Conservation (phyloP, 164 flowering plant species). For the Kalanchoe fedtschenkoi region DNA sequence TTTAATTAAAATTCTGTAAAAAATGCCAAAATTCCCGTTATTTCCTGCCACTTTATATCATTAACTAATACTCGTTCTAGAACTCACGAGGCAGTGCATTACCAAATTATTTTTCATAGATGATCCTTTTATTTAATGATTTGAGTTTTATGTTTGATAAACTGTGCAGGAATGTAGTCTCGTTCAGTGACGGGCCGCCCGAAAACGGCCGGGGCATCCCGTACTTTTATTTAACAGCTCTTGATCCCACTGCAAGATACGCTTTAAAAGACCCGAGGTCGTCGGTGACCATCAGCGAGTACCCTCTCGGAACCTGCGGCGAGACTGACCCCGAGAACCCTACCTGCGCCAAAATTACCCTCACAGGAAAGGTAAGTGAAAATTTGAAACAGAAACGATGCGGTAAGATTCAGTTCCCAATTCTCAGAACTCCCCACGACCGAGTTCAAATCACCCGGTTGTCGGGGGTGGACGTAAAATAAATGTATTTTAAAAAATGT, state of each 20-base stretch:
- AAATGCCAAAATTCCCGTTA: too few relatives aligned
- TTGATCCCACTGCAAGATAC: conserved; percentile 86
- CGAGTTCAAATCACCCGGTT: too few relatives aligned
- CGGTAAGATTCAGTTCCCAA: neutral
- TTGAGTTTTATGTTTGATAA: neutral
- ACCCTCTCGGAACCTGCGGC: conserved; percentile 80
- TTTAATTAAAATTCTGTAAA: too few relatives aligned
- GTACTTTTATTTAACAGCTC: conserved; percentile 81
- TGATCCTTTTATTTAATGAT: neutral
- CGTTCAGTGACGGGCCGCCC: conserved; percentile 86
- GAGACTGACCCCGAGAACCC: conserved; percentile 82
- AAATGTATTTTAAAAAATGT: too few relatives aligned
- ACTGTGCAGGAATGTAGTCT: conserved; percentile 83
- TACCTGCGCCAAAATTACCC: conserved; percentile 77
- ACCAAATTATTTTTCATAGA: neutral
- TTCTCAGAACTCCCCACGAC: too few relatives aligned
- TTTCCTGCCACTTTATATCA: too few relatives aligned
- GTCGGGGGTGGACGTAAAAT: too few relatives aligned
- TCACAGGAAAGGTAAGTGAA: conserved; percentile 76
- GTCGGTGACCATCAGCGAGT: conserved; percentile 74
- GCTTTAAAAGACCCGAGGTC: conserved; percentile 66
- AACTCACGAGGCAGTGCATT: too few relatives aligned
- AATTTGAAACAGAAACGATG: neutral
- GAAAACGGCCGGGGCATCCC: conserved; percentile 72
- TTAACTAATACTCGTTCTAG: too few relatives aligned